phyloP scores from a whole-genome alignment of 768 basidiomycete genomes.

The Lentinus tigrinus region DNA sequence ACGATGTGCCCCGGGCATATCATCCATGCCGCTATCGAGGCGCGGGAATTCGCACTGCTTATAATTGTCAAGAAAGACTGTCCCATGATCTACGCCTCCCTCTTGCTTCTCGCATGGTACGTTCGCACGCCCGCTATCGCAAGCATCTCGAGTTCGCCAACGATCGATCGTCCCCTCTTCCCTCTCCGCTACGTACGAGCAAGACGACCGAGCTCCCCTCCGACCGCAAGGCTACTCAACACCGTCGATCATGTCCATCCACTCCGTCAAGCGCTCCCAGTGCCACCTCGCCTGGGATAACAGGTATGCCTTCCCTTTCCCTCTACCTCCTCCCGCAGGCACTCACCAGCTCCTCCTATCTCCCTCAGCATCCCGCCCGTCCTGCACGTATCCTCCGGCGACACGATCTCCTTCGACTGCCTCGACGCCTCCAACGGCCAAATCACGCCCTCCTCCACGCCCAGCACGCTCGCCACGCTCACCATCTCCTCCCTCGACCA shows the following conservation, averaged over 20 bases:
- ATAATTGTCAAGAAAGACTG: no score
- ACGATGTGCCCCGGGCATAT: no score
- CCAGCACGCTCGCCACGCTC: constrained; percentile 36
- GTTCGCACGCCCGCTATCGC: no score
- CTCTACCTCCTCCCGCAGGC: not conserved
- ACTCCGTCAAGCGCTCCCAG: constrained; percentile 51
- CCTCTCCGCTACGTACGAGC: no score
- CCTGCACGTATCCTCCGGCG: constrained; percentile 49
- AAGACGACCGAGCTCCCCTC: no score
- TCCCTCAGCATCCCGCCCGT: constrained; percentile 48
- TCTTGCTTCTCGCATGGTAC: no score
- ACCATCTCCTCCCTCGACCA: constrained; percentile 51
- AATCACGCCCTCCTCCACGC: constrained; percentile 44
- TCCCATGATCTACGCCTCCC: no score
- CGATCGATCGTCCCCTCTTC: no score
- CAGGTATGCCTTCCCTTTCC: constrained; percentile 35
- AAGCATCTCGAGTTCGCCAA: no score
- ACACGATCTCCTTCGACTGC: constrained; percentile 56
- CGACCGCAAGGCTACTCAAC: no score
- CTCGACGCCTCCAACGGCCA: constrained; percentile 66
- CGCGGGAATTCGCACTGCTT: no score
- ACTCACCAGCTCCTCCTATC: not conserved
- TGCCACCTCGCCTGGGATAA: constrained; percentile 61
- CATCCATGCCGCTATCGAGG: no score
- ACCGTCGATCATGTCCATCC: constrained; percentile 50